These are phyloP conservation scores for Sugiyamaella pinicola DNA, from an alignment of 1,139 yeast species.

Conservation along the genomic window DNA sequence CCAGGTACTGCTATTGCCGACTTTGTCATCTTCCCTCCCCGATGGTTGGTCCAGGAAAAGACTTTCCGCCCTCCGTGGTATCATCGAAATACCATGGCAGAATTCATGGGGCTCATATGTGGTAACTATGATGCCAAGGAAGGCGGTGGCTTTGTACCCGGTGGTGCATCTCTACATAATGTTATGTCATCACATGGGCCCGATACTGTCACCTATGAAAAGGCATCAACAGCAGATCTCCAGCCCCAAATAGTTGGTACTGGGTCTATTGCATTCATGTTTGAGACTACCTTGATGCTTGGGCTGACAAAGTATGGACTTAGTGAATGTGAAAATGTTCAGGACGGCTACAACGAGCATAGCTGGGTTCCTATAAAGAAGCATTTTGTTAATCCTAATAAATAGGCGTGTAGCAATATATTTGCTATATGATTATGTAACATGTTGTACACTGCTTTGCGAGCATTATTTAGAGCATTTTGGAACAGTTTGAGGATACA, in stretches of 20 bases:
- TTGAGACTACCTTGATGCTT: slow-evolving; percentile 34
- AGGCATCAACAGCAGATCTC: slow-evolving; percentile 34
- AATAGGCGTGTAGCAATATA: neutral
- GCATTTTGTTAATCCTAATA: slow-evolving; percentile 24
- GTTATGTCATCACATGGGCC: slow-evolving; percentile 41
- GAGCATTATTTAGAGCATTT: no score
- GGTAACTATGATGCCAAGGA: slow-evolving; percentile 39
- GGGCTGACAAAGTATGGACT: slow-evolving; percentile 33
- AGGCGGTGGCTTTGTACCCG: slow-evolving; percentile 39
- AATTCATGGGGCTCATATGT: slow-evolving; percentile 40
- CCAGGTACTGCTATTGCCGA: slow-evolving; percentile 40
- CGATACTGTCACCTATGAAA: slow-evolving; percentile 34
- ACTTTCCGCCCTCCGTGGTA: slow-evolving; percentile 42
- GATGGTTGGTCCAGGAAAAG: slow-evolving; percentile 40
- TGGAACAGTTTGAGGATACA: no score
- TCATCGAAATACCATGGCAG: slow-evolving; percentile 40
- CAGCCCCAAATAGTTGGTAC: slow-evolving; percentile 34
- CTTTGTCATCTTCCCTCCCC: slow-evolving; percentile 40
- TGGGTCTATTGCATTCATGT: slow-evolving; percentile 40
- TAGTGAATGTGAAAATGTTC: slow-evolving; percentile 33
- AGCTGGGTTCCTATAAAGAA: slow-evolving; percentile 32
- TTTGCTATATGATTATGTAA: neutral
- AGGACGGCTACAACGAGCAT: slow-evolving; percentile 31
- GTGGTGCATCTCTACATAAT: slow-evolving; percentile 40
- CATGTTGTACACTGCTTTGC: no score